Conservation (phyloP, 1,284 basidiomycete genomes). For the Pyrrhoderma noxium region DNA sequence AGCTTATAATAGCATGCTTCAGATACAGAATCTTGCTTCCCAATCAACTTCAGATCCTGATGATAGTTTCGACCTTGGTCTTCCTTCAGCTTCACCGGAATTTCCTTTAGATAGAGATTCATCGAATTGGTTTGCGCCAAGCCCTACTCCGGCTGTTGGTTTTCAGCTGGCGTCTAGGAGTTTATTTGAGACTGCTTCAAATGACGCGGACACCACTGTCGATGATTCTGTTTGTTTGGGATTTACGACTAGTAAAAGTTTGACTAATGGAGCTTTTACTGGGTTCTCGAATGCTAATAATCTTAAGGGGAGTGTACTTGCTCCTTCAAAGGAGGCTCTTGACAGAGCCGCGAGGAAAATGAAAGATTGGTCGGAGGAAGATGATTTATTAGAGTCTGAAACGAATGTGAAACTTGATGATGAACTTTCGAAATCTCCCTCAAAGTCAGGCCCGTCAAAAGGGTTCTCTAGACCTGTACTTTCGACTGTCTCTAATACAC, state of each 20-base stretch:
- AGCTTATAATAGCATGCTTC: constrained; percentile 6
- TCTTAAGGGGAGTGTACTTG: constrained; percentile 29
- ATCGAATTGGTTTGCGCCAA: constrained; percentile 50
- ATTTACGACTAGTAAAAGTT: background rate
- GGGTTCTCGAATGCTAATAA: constrained; percentile 26
- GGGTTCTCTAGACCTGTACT: constrained; percentile 4
- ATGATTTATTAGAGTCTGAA: constrained; percentile 18
- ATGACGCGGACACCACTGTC: background rate
- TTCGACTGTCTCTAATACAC: constrained; percentile 3
- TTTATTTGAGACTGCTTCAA: background rate
- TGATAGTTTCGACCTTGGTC: constrained; percentile 19
- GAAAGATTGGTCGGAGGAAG: constrained; percentile 46
- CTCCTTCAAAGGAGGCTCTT: constrained; percentile 52
- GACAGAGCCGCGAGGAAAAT: constrained; percentile 49
- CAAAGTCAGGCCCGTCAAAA: background rate
- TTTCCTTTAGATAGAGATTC: constrained; percentile 38
- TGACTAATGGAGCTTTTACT: too few relatives aligned
- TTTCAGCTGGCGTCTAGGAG: constrained; percentile 13
- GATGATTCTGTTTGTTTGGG: background rate
- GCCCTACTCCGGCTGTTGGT: constrained; percentile 1
- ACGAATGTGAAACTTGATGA: background rate
- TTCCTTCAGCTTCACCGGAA: constrained; percentile 35
- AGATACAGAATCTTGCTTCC: constrained; percentile 6
- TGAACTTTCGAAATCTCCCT: background rate
- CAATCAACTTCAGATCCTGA: background rate